Percentiles rank a stretch among this genome's conserved stretches.
phyloP scores from a whole-genome alignment of 352 stramenopile genomes.

The Thraustochytrium striatum region DNA sequence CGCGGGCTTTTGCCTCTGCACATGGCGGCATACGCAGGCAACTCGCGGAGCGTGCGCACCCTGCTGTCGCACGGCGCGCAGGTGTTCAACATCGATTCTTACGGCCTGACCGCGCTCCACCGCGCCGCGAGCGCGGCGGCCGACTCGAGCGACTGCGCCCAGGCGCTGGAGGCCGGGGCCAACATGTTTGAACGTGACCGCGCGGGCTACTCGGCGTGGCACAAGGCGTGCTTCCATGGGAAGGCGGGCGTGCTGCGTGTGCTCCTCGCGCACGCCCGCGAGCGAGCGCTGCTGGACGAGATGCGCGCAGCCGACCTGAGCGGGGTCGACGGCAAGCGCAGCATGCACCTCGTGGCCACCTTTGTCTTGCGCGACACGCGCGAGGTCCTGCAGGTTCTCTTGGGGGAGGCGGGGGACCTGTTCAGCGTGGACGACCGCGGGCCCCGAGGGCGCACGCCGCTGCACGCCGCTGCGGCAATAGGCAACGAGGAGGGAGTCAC shows the following conservation, averaged over 20 bases:
- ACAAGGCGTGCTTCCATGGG: slow-evolving; percentile 23
- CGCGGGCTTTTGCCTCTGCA: slow-evolving; percentile 29
- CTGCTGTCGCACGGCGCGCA: slow-evolving; percentile 2
- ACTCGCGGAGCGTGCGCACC: not conserved
- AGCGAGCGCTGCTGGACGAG: no score
- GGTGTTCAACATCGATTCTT: not conserved
- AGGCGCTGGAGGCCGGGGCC: slow-evolving; percentile 13
- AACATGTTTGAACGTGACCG: not conserved
- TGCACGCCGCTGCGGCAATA: slow-evolving; percentile 2
- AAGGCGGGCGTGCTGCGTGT: not conserved
- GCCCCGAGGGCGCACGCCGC: not conserved
- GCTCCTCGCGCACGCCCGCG: not conserved
- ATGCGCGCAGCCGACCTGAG: not conserved
- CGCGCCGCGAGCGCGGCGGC: not conserved
- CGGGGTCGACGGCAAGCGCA: not conserved
- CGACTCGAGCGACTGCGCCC: not conserved
- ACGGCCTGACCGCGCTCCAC: slow-evolving; percentile 25
- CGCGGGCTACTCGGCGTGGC: slow-evolving; percentile 5
- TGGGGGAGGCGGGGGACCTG: not conserved
- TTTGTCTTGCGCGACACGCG: not conserved
- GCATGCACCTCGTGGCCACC: not conserved
- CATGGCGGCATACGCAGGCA: not conserved
- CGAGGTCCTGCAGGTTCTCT: not conserved
- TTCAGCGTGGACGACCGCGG: not conserved
- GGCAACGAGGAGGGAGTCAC: slow-evolving; percentile 20